Base-by-base conservation (phyloP, 2,329 filamentous ascomycete species). In the Diaporthe sp. region DNA sequence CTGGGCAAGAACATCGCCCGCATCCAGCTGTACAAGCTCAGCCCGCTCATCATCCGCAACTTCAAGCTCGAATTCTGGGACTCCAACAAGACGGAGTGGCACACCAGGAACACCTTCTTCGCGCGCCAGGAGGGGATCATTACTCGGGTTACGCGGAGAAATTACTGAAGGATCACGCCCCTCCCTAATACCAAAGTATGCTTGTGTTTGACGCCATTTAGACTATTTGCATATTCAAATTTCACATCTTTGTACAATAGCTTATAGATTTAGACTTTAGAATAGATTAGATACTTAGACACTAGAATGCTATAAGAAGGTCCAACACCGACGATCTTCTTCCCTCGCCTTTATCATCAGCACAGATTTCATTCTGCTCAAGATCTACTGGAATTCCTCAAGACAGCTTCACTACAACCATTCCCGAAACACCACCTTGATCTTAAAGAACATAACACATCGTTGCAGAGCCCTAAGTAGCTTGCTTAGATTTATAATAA, bases 1-100 rank as follows among this genome's bases (percentile, higher is more conserved):
- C 3, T 72, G 42, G 70, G 70, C 25, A 72, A 72, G 37, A 57
- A 72, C 70, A 72, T 72, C 13, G 49, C 70, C 22, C 70, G 51
- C 37, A 25, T 72, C 15, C 51, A 72, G 57, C 28, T 72, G 28
- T 63, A 72, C 53, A 72, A 72, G 22, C 71, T 72, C 42, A 47
- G 53, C 28, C 71, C 71, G 28, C 42, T 49, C 34, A 49, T 72
- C 34, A n/a, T 72, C 22, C 53, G 28, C 31, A 17, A 25, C 25
- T 72, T 72, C 37, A 49, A 63, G 71, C 51, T 72, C 42, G 61
- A 49, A 1, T 67, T 67, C 37, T 67, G 42, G 61, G 61, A 67
- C 61, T 2, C 61, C 9, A 8, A n/a, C 1, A 67, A 51, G 61
- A 67, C 42, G 25, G 44, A 37, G 44, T 67, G 44, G 28, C 44